Conservation (phyloP, 768 basidiomycete species). For the Tephrocybe sp. region DNA sequence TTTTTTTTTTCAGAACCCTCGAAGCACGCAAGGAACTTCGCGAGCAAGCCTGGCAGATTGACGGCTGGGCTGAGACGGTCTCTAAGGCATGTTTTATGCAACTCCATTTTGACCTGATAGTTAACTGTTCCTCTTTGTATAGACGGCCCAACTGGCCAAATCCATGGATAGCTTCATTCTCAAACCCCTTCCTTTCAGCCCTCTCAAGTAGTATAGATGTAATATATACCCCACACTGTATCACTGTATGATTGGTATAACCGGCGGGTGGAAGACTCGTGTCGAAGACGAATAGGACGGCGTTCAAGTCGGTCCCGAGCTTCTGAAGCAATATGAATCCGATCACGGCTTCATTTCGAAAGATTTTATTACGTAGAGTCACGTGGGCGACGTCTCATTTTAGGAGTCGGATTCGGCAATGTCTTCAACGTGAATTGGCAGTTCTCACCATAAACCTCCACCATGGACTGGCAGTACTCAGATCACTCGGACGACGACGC, state of each 20-base stretch:
- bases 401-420: slow-evolving; percentile 4
- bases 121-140: slow-evolving; percentile 13
- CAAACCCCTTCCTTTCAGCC: slow-evolving; percentile 77
- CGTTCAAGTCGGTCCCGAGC: neutral
- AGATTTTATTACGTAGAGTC: slow-evolving; percentile 21
- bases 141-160: slow-evolving; percentile 89
- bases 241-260: neutral
- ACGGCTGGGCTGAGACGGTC: slow-evolving; percentile 95
- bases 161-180: slow-evolving; percentile 88
- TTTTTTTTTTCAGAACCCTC: slow-evolving; percentile 50
- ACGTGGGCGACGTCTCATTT: slow-evolving; percentile 24
- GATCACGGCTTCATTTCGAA: slow-evolving; percentile 8
- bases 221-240: slow-evolving; percentile 10
- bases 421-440: slow-evolving; percentile 16
- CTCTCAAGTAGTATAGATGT: slow-evolving; percentile 61
- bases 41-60: slow-evolving; percentile 91
- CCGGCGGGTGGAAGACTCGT: neutral
- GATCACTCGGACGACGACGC: slow-evolving; percentile 61
- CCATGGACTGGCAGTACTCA: slow-evolving; percentile 60
- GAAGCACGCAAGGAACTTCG: slow-evolving; percentile 81
- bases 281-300: neutral
- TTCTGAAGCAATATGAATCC: neutral
- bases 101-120: neutral
- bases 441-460: slow-evolving; percentile 17
- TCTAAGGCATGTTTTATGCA: slow-evolving; percentile 60